phyloP scores from a whole-genome alignment of 176 grass and related monocot genomes.

The Ampelocalamus luodianensis region DNA sequence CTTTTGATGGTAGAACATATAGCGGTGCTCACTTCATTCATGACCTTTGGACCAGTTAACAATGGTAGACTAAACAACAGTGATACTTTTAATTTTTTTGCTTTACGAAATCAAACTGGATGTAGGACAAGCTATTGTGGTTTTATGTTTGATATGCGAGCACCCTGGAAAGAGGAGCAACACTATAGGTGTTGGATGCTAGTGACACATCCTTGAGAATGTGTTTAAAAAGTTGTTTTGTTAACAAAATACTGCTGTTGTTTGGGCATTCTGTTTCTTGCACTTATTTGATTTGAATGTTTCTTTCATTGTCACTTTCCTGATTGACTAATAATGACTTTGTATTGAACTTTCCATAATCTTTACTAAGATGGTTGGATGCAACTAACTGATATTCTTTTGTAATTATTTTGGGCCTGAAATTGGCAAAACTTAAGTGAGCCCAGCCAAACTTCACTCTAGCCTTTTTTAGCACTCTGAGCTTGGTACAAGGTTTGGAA shows the following conservation, averaged over 20 bases:
- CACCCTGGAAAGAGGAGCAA: background rate
- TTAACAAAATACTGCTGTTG: background rate
- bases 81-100: background rate
- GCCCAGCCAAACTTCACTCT: background rate
- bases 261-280: constrained; percentile 13
- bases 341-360: background rate
- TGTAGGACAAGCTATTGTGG: background rate
- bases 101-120: background rate
- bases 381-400: background rate
- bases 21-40: background rate
- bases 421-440: background rate
- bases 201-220: background rate
- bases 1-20: background rate
- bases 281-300: background rate
- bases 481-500: background rate
- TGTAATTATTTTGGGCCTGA: background rate
- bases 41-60: background rate
- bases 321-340: background rate
- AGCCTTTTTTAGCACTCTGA: background rate
- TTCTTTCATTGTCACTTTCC: background rate
- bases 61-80: background rate
- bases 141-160: background rate
- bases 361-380: background rate
- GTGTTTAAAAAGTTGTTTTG: background rate
- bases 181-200: background rate